These are phyloP conservation scores for Podaxis sp. DNA, from an alignment of 768 basidiomycete genomes.

Conservation along the genomic window DNA sequence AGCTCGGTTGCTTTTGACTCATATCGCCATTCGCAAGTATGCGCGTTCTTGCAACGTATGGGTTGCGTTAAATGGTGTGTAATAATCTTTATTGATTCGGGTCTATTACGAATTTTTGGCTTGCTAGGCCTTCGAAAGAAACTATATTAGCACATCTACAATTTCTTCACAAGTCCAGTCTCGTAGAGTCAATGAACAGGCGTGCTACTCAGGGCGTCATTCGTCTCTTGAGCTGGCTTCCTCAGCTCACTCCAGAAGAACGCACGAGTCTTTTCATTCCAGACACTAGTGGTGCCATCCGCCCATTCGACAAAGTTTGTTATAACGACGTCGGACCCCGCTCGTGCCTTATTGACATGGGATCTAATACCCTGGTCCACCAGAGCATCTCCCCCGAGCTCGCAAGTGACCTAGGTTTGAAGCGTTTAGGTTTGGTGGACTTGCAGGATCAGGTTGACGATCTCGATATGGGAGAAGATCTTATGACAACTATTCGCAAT, in stretches of 20 bases:
- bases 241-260: conserved; percentile 17
- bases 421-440: conserved; percentile 35
- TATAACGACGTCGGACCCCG: conserved; percentile 43
- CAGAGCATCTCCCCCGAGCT: conserved; percentile 29
- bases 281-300: conserved; percentile 26
- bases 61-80: conserved; percentile 40
- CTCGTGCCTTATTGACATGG: conserved; percentile 22
- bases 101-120: neutral
- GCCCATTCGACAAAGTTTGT: conserved; percentile 27
- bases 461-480: conserved; percentile 42
- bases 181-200: no score
- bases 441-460: conserved; percentile 23
- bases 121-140: conserved; percentile 30
- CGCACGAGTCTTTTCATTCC: conserved; percentile 35
- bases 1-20: conserved; percentile 23
- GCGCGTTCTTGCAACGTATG: conserved; percentile 29
- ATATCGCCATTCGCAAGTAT: conserved; percentile 18
- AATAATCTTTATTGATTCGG: neutral
- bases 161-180: conserved; percentile 20
- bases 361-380: conserved; percentile 28
- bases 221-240: conserved; percentile 4
- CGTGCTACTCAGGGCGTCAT: neutral
- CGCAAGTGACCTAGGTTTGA: conserved; percentile 29
- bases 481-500: conserved; percentile 41
- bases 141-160: conserved; percentile 22